Evolutionary conservation across 257 asterid genomes (phyloP).

Genomic region (Coffea canephora): DNA sequence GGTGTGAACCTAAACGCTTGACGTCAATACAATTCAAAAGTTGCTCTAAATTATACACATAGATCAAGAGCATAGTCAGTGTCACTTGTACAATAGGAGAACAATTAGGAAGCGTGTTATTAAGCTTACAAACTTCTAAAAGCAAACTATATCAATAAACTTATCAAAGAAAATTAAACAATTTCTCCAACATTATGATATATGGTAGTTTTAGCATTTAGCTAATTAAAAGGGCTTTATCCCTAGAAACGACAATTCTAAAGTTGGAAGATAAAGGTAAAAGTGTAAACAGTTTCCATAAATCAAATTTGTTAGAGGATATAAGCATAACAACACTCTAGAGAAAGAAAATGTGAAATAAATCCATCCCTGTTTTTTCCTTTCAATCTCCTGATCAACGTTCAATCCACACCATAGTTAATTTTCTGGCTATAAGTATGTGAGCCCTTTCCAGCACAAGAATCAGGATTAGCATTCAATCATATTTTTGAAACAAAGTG

Average conservation of each 20-base stretch:
- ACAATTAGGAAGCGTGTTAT: not conserved
- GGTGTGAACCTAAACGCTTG: slow-evolving; percentile 88
- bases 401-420: not conserved
- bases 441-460: not conserved
- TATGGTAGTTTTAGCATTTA: not conserved
- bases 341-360: too few species aligned
- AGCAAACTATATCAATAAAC: too few species aligned
- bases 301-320: too few species aligned
- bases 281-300: not conserved
- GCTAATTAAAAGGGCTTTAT: not conserved
- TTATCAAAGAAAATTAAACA: not conserved
- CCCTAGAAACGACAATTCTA: not conserved
- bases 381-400: not conserved
- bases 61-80: not conserved
- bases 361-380: not conserved
- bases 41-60: slow-evolving; percentile 85
- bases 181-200: too few species aligned
- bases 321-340: too few species aligned
- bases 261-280: not conserved
- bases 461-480: not conserved
- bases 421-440: not conserved
- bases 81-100: not conserved
- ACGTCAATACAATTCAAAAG: slow-evolving; percentile 79
- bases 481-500: not conserved
- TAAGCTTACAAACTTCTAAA: not conserved